Evolutionary conservation across 2,329 filamentous ascomycete genomes (phyloP), one percentile per base, ranked within the genome.

Genomic region (Ramichloridium luteum): DNA sequence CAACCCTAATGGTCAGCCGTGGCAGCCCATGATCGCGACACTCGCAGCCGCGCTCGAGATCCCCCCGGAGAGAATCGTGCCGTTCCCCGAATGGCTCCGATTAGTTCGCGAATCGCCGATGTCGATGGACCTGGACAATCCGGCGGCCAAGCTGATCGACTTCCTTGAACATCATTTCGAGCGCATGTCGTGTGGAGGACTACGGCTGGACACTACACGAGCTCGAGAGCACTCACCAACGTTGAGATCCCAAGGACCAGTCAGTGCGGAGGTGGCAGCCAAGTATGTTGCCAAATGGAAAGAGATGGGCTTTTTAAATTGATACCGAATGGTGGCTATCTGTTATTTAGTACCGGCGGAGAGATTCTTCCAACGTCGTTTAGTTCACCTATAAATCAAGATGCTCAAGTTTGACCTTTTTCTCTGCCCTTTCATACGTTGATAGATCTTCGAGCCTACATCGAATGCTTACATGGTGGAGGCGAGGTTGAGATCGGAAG

Each of bases 151-250:
- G 16, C 34, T 58, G 11, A 18, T 54, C 1, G 53, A 55, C 3
- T 60, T 58, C 36, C 39, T 59, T 3, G 51, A 55, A 6, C 28
- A 36, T 4, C 39, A 59, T 31, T 60, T 54, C 30, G 5, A 53
- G 16, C 52, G 60, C 15, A 67, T 67, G 62, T 58, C 57, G 1
- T 66, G 62, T 39, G 61, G 61, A 5, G 60, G 59, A 0, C 32
- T 67, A 3, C 16, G 65, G 1, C 25, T 67, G 27, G 60, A 55
- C 31, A 60, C 56, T 1, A 35, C 42, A 8, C 51, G 53, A 16
- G 44, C 48, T 3, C 33, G 30, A 2, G 48, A 57, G 37, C 55
- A 64, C 44, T 66, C 62, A 0, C 16, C 40, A 12, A 55, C 53
- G 0, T 35, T 65, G 34, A 36, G 43, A 2, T 37, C 15, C 9